These are phyloP conservation scores for Madurella fahalii DNA, from an alignment of 2,329 filamentous ascomycete genomes.

Conservation along the genomic window DNA sequence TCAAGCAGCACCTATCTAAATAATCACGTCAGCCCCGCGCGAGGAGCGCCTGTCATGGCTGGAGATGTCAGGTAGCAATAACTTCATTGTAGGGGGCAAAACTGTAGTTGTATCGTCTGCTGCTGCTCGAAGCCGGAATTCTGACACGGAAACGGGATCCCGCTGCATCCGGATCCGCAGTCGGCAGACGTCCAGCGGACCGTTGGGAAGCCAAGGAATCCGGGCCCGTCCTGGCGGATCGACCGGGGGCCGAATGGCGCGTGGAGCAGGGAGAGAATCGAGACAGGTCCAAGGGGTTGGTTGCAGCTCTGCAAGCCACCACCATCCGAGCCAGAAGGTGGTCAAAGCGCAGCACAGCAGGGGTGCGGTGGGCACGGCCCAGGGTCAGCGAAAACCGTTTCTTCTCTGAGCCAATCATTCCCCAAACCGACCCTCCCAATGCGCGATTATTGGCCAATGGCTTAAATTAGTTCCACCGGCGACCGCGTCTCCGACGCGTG, in stretches of 20 bases:
- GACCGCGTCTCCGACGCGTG: conserved; percentile 22
- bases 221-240: not conserved
- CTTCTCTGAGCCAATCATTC: conserved; percentile 15
- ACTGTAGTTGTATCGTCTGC: not conserved
- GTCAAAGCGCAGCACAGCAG: conserved; percentile 4
- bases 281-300: not conserved
- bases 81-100: too few species aligned
- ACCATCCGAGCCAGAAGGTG: conserved; percentile 2
- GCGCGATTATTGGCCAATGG: conserved; percentile 20
- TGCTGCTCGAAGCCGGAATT: not conserved
- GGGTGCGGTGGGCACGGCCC: not conserved
- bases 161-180: not conserved
- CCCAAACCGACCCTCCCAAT: not conserved
- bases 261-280: not conserved
- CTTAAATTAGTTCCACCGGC: conserved; percentile 16
- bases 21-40: too few species aligned
- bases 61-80: too few species aligned
- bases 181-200: not conserved
- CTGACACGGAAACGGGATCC: not conserved
- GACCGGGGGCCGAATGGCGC: not conserved
- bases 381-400: conserved; percentile 8
- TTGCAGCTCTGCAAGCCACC: not conserved
- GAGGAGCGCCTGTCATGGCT: too few species aligned
- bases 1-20: too few species aligned
- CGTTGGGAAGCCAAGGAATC: not conserved